Conservation (phyloP, 495 filamentous ascomycete species). For the Penicillium simplicissimum region DNA sequence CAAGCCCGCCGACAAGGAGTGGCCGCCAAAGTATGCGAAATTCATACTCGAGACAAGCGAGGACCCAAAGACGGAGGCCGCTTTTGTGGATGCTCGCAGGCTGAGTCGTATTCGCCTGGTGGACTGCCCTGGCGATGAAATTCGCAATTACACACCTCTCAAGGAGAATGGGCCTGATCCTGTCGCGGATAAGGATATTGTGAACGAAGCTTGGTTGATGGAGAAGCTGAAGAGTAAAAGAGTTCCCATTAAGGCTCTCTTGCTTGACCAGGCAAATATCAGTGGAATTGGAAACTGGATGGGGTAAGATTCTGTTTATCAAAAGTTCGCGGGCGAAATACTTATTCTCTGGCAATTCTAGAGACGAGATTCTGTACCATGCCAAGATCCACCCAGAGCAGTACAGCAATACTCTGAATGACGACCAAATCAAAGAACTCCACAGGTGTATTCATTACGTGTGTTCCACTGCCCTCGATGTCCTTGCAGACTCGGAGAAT, state of each 20-base stretch:
- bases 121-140: conserved; percentile 71
- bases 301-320: conserved; percentile 50
- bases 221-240: conserved; percentile 69
- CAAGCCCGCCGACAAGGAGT: conserved; percentile 60
- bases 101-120: conserved; percentile 79
- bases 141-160: conserved; percentile 75
- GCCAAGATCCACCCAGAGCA: conserved; percentile 88
- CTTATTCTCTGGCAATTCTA: conserved; percentile 28
- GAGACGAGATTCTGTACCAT: conserved; percentile 87
- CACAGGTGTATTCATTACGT: conserved; percentile 76
- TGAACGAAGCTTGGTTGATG: conserved; percentile 70
- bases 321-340: not conserved
- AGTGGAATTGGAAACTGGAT: conserved; percentile 98
- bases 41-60: conserved; percentile 70
- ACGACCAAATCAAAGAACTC: conserved; percentile 68
- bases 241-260: conserved; percentile 81
- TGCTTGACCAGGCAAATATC: conserved; percentile 86
- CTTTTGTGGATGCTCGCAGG: conserved; percentile 80
- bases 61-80: conserved; percentile 64
- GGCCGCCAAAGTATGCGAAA: conserved; percentile 92
- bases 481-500: conserved; percentile 74
- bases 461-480: conserved; percentile 74
- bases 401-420: conserved; percentile 78
- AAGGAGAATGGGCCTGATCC: conserved; percentile 94
- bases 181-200: conserved; percentile 72